phyloP scores from a whole-genome alignment of 805 yeast genomes.

The Wickerhamiella azyma region DNA sequence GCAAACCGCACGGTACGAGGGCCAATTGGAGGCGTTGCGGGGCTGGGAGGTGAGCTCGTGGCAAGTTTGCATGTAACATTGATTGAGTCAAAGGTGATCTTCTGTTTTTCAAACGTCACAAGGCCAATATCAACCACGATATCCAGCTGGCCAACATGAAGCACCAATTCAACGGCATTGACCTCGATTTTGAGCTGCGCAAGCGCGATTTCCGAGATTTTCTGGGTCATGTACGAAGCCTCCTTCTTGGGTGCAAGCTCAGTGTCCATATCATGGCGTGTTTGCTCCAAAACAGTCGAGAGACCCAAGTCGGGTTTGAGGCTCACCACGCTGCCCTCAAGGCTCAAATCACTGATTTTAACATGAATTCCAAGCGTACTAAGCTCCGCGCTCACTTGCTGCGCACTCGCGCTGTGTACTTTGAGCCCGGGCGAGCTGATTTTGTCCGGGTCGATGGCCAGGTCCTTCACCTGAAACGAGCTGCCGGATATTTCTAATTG shows the following conservation, averaged over 20 bases:
- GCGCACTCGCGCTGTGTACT: constrained; percentile 48
- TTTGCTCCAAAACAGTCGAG: constrained; percentile 15
- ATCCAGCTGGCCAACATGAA: constrained; percentile 14
- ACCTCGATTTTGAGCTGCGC: constrained; percentile 22
- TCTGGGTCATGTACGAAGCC: constrained; percentile 14
- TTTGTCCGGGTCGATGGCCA: constrained; percentile 59
- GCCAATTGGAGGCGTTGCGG: not conserved
- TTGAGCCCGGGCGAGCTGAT: constrained; percentile 46
- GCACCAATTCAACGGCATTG: constrained; percentile 11
- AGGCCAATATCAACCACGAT: not conserved
- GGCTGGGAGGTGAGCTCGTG: not conserved
- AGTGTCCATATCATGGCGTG: constrained; percentile 12
- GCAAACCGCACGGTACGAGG: not conserved
- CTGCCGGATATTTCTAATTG: constrained; percentile 67
- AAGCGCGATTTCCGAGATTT: constrained; percentile 29
- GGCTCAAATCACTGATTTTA: constrained; percentile 40
- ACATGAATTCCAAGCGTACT: constrained; percentile 57
- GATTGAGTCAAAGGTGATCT: not conserved
- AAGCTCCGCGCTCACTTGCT: constrained; percentile 41
- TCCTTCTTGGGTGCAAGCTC: not conserved
- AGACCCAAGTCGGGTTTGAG: constrained; percentile 17
- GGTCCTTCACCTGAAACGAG: constrained; percentile 35
- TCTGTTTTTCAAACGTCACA: not conserved
- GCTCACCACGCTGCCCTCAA: constrained; percentile 23
- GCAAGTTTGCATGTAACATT: not conserved